Percentiles rank a stretch among this genome's conserved stretches.
Evolutionary conservation across 2,329 filamentous ascomycete genomes (phyloP).

Genomic region (Biscogniauxia marginata): DNA sequence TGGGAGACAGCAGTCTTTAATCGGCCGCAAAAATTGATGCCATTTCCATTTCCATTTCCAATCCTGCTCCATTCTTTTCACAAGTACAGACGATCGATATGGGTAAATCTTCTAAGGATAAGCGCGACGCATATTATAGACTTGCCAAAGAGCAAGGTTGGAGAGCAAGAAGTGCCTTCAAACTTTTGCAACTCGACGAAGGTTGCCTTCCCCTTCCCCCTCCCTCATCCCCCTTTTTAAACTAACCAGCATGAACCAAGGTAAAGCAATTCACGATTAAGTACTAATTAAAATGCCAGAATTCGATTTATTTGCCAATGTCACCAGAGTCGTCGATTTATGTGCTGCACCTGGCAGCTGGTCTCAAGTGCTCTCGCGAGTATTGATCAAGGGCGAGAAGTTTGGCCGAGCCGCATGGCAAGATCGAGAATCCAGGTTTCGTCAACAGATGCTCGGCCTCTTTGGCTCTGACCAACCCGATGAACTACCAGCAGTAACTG

Average conservation of each 20-base stretch:
- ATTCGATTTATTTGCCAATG: constrained; percentile 88
- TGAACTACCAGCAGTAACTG: constrained; percentile 22
- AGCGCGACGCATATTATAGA: constrained; percentile 95
- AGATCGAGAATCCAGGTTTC: constrained; percentile 70
- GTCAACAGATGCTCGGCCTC: constrained; percentile 58
- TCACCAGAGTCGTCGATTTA: constrained; percentile 90
- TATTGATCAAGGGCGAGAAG: constrained; percentile 89
- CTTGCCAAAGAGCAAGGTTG: constrained; percentile 98
- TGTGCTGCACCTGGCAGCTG: constrained; percentile 95
- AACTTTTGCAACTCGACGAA: constrained; percentile 91
- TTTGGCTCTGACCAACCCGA: constrained; percentile 36
- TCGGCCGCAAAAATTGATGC: background rate
- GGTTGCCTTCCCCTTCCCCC: constrained; percentile 39
- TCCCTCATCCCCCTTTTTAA: background rate
- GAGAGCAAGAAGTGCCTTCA: constrained; percentile 95
- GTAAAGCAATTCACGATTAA: background rate
- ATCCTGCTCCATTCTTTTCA: background rate
- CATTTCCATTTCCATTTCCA: background rate
- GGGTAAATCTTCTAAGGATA: constrained; percentile 98
- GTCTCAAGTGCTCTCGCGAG: constrained; percentile 93
- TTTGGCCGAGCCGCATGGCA: constrained; percentile 87
- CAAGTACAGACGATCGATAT: constrained; percentile 45
- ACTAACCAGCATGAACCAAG: background rate
- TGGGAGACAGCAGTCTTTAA: too few species aligned
- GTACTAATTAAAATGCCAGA: constrained; percentile 47